Base-by-base conservation (phyloP, 1,284 basidiomycete genomes). In the Coriolopsis trogii region DNA sequence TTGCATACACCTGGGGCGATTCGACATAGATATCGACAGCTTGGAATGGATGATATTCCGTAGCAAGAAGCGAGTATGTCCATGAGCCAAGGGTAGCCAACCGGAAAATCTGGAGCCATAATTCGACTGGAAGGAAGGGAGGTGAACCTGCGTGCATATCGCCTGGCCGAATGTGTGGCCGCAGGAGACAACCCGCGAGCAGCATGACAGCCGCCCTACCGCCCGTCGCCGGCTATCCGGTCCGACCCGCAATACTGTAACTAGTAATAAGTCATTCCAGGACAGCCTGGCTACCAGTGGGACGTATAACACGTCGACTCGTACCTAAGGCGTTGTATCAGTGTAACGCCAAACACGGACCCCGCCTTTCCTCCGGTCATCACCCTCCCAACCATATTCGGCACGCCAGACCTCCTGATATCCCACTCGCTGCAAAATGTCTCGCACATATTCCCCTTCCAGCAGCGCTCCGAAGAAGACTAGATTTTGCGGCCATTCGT, bases 381-480 rank as follows among this genome's bases (percentile, higher is more conserved):
- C 95, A 47, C 92, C 94, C 68, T 97, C 95, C 77, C 87, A 91
- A 18, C 84, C 80, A 61, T 88, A 83, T 60, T 88, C 89, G 10
- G 73, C 75, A 26, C 73, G 72, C 83, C 82, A 86, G 0, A 84
- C 76, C 64, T 89, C 82, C 15, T 48, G 46, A 63, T 96, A 98
- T 1, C 89, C 89, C 40, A 79, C 75, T 16, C 63, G 62, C 28
- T 66, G 60, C 38, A 98, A 68, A 16, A 87, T 47, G 4, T 70
- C 61, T 42, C 70, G 64, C 2, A 93, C 75, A 1, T 74, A 77
- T 6, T 75, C 67, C 46, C 78, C 67, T 8, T 76, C 67, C 28
- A 95, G 70, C 40, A 96, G 71, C 6, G 78, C 76, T 2, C 90
- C 90, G 64, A 97, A 98, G 41, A 94, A 72, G 3, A 93, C 81